Evolutionary conservation across 495 filamentous ascomycete genomes (phyloP), one percentile per base, ranked within the genome.

Genomic region (Pyrenopolyporus hunteri): DNA sequence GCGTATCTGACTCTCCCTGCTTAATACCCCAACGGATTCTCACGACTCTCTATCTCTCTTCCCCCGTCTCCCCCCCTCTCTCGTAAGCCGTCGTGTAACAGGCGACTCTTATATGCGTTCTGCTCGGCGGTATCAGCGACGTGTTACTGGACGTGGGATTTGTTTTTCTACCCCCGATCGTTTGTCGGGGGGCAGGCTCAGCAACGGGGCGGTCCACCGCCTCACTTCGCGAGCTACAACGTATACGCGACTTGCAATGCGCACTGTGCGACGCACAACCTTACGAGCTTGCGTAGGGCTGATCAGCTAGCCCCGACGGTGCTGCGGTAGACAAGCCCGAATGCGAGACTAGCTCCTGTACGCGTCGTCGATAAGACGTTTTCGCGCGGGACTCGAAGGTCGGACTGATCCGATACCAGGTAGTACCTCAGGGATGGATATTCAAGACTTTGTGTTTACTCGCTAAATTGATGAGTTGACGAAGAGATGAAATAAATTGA

Each of bases 211-310:
- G 42, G 37, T 43, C 39, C 50, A 56, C 55, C 61, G 61, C 61
- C 61, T 64, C 55, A 64, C 55, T 64, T 64, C 29, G 32, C 3
- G 22, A 35, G 20, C n/a, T 5, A 46, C 25, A 37, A 35, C 19
- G 52, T 53, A 19, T 16, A 37, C 23, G 36, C 20, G 11, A 26
- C 49, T 54, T 33, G 25, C 20, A 29, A 4, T 39, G 8, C 61
- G 16, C 61, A 64, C 61, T 64, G 55, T 64, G 16, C 60, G 7
- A 28, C 46, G 39, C 33, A 17, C 17, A 14, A 31, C 28, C 39
- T 10, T 10, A 36, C n/a, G 32, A 16, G 36, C 47, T 43, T 28
- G 40, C 50, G 52, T 56, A 57, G 59, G 51, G 59, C 59, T 62
- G 58, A 62, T 49, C 7, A 43, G 42, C 58, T 49, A 51, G 29